Conservation (phyloP, 352 stramenopile species). For the Blastocystis sp. region DNA sequence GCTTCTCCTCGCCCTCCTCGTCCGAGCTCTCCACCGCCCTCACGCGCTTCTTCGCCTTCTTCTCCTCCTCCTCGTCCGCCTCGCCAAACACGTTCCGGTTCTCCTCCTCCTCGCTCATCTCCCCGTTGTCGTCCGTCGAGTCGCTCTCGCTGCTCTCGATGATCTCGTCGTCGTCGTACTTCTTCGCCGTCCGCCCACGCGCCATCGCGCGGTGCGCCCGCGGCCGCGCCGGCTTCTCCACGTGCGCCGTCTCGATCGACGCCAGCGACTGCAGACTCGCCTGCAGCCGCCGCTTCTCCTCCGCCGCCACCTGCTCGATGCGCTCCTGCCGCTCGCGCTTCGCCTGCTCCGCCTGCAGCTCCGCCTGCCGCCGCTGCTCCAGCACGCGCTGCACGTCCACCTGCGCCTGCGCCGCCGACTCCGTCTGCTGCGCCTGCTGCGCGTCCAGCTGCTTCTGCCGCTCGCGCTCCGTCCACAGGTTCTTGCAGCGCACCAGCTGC, state of each 20-base stretch:
- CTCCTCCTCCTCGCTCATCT: slow-evolving; percentile 55
- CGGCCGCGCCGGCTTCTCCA: neutral
- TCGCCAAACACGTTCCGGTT: slow-evolving; percentile 38
- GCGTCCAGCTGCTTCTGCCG: slow-evolving; percentile 51
- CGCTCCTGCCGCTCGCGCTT: slow-evolving; percentile 44
- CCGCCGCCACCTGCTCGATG: slow-evolving; percentile 21
- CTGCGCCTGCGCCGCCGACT: neutral
- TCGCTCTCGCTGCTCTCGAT: slow-evolving; percentile 33
- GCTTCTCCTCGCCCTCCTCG: slow-evolving; percentile 52
- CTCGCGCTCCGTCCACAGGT: slow-evolving; percentile 46
- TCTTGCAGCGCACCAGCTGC: slow-evolving; percentile 11
- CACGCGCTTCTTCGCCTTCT: slow-evolving; percentile 49
- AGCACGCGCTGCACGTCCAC: slow-evolving; percentile 23
- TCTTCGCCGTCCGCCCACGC: neutral
- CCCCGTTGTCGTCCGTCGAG: slow-evolving; percentile 46
- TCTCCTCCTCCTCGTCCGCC: slow-evolving; percentile 22
- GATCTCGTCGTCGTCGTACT: slow-evolving; percentile 2
- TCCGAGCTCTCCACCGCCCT: slow-evolving; percentile 49
- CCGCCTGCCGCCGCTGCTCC: slow-evolving; percentile 46
- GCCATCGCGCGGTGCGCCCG: neutral
- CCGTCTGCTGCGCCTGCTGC: slow-evolving; percentile 1
- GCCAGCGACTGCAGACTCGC: neutral
- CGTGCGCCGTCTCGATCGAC: neutral
- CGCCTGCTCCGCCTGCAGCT: slow-evolving; percentile 37
- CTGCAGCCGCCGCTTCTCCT: slow-evolving; percentile 37